Base-by-base conservation (phyloP, 2,329 filamentous ascomycete genomes). In the Sarocladium brachiariae region DNA sequence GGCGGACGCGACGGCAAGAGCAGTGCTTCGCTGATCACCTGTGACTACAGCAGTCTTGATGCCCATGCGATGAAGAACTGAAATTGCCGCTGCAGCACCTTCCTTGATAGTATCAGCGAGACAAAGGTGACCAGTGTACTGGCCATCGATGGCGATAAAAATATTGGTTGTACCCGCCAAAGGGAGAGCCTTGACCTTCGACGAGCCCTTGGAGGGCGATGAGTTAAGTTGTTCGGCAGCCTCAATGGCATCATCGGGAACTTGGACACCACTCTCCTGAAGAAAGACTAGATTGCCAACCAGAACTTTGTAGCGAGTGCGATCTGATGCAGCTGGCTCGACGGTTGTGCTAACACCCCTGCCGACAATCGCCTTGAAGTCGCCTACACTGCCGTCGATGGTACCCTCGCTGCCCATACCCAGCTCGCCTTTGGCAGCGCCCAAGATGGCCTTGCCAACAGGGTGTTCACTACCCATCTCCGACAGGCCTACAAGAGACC, bases 381-480 rank as follows among this genome's bases (percentile, higher is more conserved):
- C 86, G 50, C 87, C 89, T 34, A 95, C 78, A 57, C 81, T 88
- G 45, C 93, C 93, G 53, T 95, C 87, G 27, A 97, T 77, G 16
- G 83, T 79, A 7, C 80, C 85, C 52, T 95, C 89, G 2, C 75
- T 65, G 14, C 81, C 83, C 34, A 96, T 67, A 3, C 82, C 83
- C 8, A 96, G 81, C 63, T 92, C 81, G 2, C 79, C 73, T 58
- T 88, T 91, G 3, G 92, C 90, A 24, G 83, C 83, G 1, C 71
- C 69, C 5, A 95, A 73, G 49, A 97, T 87, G 13, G 93, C 92
- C 60, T 84, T 89, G n/a, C 91, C 93, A 51, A 97, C 87, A 1
- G 93, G 93, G 63, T 99, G 93, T 68, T 99, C 93, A 61, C 89
- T 96, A 56, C 89, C 87, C 80, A 90, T 90, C 70, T 99, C 93